Percentiles rank a stretch among this genome's conserved stretches.
These are phyloP conservation scores for Buddleja alternifolia DNA, from an alignment of 257 asterid genomes.

Conservation along the genomic window DNA sequence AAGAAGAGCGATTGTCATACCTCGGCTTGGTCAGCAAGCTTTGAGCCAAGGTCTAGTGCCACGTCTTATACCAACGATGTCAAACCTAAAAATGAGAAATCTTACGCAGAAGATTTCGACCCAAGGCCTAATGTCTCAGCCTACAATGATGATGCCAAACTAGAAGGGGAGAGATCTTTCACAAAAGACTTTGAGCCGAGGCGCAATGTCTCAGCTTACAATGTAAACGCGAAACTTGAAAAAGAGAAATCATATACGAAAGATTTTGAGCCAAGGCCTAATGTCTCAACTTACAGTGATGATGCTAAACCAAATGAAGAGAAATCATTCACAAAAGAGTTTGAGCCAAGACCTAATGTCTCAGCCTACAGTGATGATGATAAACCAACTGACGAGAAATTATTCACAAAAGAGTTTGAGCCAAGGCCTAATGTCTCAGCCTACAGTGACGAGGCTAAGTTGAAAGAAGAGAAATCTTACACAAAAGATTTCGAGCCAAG, in stretches of 20 bases:
- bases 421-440: slow-evolving; percentile 23
- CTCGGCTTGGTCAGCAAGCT: slow-evolving; percentile 6
- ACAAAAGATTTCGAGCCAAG: slow-evolving; percentile 22
- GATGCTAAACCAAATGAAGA: neutral
- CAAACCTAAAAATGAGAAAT: neutral
- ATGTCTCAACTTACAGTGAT: neutral
- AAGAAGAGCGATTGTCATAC: slow-evolving; percentile 26
- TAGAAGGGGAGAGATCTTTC: neutral
- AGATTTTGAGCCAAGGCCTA: slow-evolving; percentile 36
- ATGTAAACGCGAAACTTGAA: neutral
- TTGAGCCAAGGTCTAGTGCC: slow-evolving; percentile 32
- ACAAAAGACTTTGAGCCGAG: slow-evolving; percentile 31
- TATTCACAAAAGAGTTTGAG: too few relatives aligned
- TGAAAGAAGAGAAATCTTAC: neutral
- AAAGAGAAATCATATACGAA: neutral
- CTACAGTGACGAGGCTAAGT: neutral
- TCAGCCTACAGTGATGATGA: slow-evolving; percentile 2
- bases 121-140: slow-evolving; percentile 28
- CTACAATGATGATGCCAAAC: neutral
- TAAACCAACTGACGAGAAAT: neutral
- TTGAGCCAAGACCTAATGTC: slow-evolving; percentile 30
- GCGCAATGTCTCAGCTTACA: slow-evolving; percentile 25
- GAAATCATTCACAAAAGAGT: neutral
- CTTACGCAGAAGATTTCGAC: slow-evolving; percentile 18
- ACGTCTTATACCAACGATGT: neutral